Evolutionary conservation across 202 grass and related monocot species (phyloP).

Genomic region (Zoysia matrella): DNA sequence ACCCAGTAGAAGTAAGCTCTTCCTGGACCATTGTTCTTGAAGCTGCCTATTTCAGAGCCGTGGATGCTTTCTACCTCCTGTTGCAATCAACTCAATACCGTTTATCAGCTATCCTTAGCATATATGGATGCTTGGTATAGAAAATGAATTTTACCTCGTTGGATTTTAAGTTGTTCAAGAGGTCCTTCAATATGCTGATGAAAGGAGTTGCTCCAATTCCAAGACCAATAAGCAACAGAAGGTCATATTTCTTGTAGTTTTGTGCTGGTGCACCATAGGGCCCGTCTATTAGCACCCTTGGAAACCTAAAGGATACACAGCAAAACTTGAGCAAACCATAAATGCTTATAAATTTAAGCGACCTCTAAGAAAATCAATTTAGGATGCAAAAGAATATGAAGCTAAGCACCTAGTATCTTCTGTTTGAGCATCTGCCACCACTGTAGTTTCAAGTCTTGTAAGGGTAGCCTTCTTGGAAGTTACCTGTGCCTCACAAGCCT

Average conservation of each 20-base stretch:
- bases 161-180: conserved; percentile 77
- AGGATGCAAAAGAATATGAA: neutral
- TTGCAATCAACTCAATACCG: conserved; percentile 39
- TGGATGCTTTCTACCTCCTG: conserved; percentile 74
- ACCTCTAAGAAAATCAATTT: conserved; percentile 17
- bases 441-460: conserved; percentile 91
- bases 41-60: conserved; percentile 65
- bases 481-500: conserved; percentile 84
- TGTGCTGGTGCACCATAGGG: conserved; percentile 95
- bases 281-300: conserved; percentile 86
- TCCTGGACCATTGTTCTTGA: conserved; percentile 77
- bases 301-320: conserved; percentile 61
- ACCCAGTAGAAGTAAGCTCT: conserved; percentile 99
- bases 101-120: conserved; percentile 27
- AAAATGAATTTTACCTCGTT: conserved; percentile 63
- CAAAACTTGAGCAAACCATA: conserved; percentile 1
- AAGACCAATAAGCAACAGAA: conserved; percentile 92
- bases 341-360: neutral
- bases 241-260: conserved; percentile 99
- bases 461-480: conserved; percentile 93
- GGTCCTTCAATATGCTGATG: conserved; percentile 98
- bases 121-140: conserved; percentile 5
- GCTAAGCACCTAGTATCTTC: conserved; percentile 74
- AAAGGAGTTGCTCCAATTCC: conserved; percentile 98
- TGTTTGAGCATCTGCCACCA: conserved; percentile 67